Percentiles rank a stretch among this genome's conserved stretches.
Conservation (phyloP, 2,329 filamentous ascomycete genomes). For the Verticillium longisporum region DNA sequence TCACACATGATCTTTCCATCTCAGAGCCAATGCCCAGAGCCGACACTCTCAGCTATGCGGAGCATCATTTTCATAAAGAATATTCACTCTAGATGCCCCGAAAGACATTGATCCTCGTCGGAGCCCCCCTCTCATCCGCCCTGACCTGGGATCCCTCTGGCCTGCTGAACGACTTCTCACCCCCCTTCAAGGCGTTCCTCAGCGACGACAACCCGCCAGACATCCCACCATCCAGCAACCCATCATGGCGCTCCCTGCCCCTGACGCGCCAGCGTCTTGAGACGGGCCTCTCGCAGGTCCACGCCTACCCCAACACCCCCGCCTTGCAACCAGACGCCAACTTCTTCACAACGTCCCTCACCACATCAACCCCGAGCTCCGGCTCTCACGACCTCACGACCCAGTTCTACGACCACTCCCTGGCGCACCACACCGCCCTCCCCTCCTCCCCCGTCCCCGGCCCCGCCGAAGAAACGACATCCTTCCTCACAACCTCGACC, state of each 20-base stretch:
- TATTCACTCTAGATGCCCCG: conserved; percentile 14
- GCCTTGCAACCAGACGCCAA: conserved; percentile 22
- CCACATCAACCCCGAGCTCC: conserved; percentile 27
- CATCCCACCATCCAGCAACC: conserved; percentile 9
- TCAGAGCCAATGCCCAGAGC: too few species aligned
- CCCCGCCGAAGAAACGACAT: conserved; percentile 15
- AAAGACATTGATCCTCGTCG: conserved; percentile 29
- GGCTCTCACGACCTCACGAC: conserved; percentile 29
- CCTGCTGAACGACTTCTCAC: conserved; percentile 16
- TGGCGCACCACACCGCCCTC: conserved; percentile 61
- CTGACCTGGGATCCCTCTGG: conserved; percentile 21
- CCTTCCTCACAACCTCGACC: conserved; percentile 26
- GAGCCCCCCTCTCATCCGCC: conserved; percentile 23
- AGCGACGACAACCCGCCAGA: background rate
- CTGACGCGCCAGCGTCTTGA: conserved; percentile 36
- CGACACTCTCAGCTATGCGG: too few species aligned
- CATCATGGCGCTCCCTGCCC: conserved; percentile 49
- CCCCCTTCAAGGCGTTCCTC: conserved; percentile 12
- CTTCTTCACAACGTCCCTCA: conserved; percentile 35
- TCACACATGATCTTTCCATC: background rate
- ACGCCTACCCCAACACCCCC: conserved; percentile 23
- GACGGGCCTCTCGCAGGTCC: conserved; percentile 47
- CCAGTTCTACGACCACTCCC: conserved; percentile 72
- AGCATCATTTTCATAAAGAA: too few species aligned
- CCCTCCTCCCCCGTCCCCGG: conserved; percentile 39